A percentile compares a stretch with the other conserved stretches of the same genome.
Evolutionary conservation across 768 basidiomycete species (phyloP).

Genomic region (Pisolithus sp.): DNA sequence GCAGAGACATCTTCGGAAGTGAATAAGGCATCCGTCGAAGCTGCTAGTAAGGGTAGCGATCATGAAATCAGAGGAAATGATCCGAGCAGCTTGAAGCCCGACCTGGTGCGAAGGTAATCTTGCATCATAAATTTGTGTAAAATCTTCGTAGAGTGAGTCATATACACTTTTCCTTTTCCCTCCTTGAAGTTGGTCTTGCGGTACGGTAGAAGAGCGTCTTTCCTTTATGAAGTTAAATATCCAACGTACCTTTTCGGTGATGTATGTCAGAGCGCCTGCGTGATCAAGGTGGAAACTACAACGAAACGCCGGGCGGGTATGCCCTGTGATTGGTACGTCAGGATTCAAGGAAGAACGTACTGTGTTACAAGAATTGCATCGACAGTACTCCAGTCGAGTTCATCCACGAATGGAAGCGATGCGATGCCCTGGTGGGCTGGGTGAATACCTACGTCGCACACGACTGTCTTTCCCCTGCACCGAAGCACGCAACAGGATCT

Average conservation of each 20-base stretch:
- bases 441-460: constrained; percentile 94
- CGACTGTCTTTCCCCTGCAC: constrained; percentile 83
- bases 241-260: constrained; percentile 81
- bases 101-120: constrained; percentile 92
- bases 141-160: constrained; percentile 98
- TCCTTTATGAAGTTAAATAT: not conserved
- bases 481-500: constrained; percentile 93
- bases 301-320: not conserved
- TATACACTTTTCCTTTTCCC: constrained; percentile 95
- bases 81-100: constrained; percentile 14
- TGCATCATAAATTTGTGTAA: constrained; percentile 98
- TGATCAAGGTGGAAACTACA: constrained; percentile 93
- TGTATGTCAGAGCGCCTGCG: constrained; percentile 91
- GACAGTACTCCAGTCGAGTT: constrained; percentile 95
- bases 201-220: not conserved
- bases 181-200: constrained; percentile 92
- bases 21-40: constrained; percentile 69
- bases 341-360: constrained; percentile 41
- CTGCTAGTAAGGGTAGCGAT: constrained; percentile 33
- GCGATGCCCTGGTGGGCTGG: constrained; percentile 92
- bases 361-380: constrained; percentile 93
- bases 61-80: not conserved
- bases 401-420: constrained; percentile 89
- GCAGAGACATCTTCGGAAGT: constrained; percentile 70
- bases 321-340: not conserved